phyloP scores from a whole-genome alignment of 495 filamentous ascomycete species.

The Immersiella caudata region DNA sequence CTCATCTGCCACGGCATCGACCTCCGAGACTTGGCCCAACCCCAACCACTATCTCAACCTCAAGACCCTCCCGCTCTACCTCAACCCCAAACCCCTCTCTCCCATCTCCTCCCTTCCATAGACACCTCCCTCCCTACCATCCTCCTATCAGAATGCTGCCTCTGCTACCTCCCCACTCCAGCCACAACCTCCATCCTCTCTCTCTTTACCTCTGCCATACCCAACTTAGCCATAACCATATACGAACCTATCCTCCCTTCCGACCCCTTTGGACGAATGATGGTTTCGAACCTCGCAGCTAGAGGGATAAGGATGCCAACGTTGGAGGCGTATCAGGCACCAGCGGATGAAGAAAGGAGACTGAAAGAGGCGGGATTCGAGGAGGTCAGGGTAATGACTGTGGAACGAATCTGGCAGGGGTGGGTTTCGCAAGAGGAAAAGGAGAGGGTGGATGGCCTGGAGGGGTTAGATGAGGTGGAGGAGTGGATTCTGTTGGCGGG shows the following conservation, averaged over 20 bases:
- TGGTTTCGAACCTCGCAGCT: slow-evolving; percentile 88
- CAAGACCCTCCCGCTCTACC: background rate
- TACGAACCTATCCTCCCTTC: slow-evolving; percentile 88
- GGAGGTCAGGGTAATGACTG: slow-evolving; percentile 58
- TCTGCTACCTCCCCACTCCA: slow-evolving; percentile 75
- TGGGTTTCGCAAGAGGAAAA: slow-evolving; percentile 78
- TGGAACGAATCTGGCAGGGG: slow-evolving; percentile 72
- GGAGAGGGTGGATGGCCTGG: slow-evolving; percentile 73
- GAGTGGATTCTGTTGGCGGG: slow-evolving; percentile 86
- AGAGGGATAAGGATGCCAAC: slow-evolving; percentile 84
- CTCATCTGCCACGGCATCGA: slow-evolving; percentile 85
- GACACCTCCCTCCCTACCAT: slow-evolving; percentile 70
- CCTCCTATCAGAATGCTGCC: slow-evolving; percentile 89
- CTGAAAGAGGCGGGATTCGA: slow-evolving; percentile 66
- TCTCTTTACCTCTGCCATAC: slow-evolving; percentile 63
- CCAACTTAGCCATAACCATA: slow-evolving; percentile 66
- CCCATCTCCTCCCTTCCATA: slow-evolving; percentile 39
- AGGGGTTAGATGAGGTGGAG: slow-evolving; percentile 94
- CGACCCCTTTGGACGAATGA: slow-evolving; percentile 84
- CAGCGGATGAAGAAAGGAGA: slow-evolving; percentile 66
- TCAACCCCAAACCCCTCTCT: slow-evolving; percentile 1
- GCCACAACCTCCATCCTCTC: slow-evolving; percentile 65
- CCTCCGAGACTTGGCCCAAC: slow-evolving; percentile 62
- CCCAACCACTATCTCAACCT: background rate
- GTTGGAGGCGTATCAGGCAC: slow-evolving; percentile 66